Conservation (phyloP, 257 asterid genomes). For the Pogostemon cablin region DNA sequence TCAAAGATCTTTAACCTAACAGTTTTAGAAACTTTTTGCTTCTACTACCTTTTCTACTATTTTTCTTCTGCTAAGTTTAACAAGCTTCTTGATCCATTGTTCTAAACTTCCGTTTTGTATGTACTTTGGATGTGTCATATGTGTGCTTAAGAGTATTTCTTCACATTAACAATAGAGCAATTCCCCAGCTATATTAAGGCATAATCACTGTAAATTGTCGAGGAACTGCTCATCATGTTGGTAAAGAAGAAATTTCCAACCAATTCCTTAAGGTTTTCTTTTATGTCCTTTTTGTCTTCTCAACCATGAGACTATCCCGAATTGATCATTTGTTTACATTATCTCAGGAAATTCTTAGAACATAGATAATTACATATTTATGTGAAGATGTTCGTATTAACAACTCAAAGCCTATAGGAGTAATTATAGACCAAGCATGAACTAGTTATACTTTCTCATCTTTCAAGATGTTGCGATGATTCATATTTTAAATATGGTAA, state of each 20-base stretch:
- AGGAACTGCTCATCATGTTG: not conserved
- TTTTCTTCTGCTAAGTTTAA: not conserved
- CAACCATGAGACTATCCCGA: not conserved
- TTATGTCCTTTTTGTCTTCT: not conserved
- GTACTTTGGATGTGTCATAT: not conserved
- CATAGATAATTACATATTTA: not conserved
- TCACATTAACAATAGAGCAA: not conserved
- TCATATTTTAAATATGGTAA: not conserved
- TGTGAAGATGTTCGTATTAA: not conserved
- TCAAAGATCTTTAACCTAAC: not conserved
- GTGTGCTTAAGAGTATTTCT: not conserved
- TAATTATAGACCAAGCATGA: slow-evolving; percentile 1
- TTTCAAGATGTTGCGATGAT: slow-evolving; percentile 4
- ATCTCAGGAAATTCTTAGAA: not conserved
- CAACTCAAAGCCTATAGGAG: not conserved
- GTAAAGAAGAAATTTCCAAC: not conserved
- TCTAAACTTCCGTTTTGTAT: slow-evolving; percentile 7
- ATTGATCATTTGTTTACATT: slow-evolving; percentile 5
- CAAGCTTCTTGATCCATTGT: not conserved
- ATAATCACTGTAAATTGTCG: not conserved
- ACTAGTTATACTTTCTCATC: not conserved
- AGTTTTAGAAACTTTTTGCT: not conserved
- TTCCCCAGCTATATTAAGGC: not conserved
- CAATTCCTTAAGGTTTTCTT: not conserved
- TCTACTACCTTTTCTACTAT: not conserved